phyloP scores from a whole-genome alignment of 495 filamentous ascomycete genomes.

The Daldinia childiae region DNA sequence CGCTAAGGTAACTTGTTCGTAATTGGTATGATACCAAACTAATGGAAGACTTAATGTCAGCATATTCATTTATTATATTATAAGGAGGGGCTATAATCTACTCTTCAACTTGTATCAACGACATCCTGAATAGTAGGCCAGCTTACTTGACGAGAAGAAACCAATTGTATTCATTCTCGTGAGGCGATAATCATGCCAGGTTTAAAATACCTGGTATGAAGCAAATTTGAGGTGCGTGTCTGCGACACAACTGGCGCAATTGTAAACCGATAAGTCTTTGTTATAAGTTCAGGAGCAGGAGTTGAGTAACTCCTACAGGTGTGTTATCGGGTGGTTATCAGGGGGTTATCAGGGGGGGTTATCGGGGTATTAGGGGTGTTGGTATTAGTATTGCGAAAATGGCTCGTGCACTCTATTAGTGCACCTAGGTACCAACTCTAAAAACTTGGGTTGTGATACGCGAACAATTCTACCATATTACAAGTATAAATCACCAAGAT shows the following conservation, averaged over 20 bases:
- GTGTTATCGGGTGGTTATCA: not conserved
- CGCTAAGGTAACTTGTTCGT: conserved; percentile 87
- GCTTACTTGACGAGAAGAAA: conserved; percentile 10
- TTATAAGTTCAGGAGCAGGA: not conserved
- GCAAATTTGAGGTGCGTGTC: not conserved
- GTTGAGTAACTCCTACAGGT: not conserved
- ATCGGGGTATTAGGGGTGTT: not conserved
- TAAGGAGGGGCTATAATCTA: conserved; percentile 57
- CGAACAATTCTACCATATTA: too few relatives aligned
- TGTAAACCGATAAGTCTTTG: not conserved
- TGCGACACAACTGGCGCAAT: not conserved
- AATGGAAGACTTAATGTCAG: conserved; percentile 11
- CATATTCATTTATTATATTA: conserved; percentile 5
- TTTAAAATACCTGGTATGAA: not conserved
- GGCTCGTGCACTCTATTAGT: too few relatives aligned
- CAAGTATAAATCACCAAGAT: too few relatives aligned
- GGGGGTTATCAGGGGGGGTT: not conserved
- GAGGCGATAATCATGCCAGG: conserved; percentile 1
- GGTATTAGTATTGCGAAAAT: not conserved
- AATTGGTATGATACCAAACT: conserved; percentile 95
- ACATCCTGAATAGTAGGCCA: conserved; percentile 65
- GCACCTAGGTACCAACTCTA: too few relatives aligned
- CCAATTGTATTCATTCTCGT: conserved; percentile 27
- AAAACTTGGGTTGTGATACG: too few relatives aligned
- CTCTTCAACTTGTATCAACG: conserved; percentile 97